Base-by-base conservation (phyloP, 108 stramenopile genomes). In the Skeletonema menzelii region DNA sequence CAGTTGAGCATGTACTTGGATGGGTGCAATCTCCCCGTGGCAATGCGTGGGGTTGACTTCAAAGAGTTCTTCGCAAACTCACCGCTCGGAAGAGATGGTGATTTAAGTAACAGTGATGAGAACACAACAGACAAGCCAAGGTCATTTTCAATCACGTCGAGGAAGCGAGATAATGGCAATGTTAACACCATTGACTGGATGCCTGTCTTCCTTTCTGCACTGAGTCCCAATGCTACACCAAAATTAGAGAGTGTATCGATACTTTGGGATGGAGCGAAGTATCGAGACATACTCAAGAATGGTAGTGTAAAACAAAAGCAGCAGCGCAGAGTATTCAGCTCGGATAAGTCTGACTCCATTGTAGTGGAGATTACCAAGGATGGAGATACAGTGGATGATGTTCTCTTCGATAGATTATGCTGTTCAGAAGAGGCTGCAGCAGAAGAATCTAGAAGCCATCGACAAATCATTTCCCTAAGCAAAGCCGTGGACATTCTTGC, bases 241-340 rank as follows among this genome's bases (percentile, higher is more conserved):
- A 60, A 37, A 38, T 53, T 84, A 20, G 30, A 58, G 8, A 56
- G 10, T 1, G 28, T 80, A 15, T 53, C 63, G 12, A 61, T 84
- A 8, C 59, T 84, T 49, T 84, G 75, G 56, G 83, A 84, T 60
- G 83, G 83, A 12, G 73, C 83, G 7, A 84, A 84, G 59, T 84
- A 66, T 58, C 60, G 67, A n/a, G 75, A 55, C 8, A 76, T 67
- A 17, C 59, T 47, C 55, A 66, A 59, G n/a, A 66, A 27, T 24
- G 11, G 22, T 22, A 53, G 24, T 22, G 26, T 38, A 55, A 26
- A 49, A 58, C 6, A 40, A 44, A 12, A 46, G 20, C 3, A 19
- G 0, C 44, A 59, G 27, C 58, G 27, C 60, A 69, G 17, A 59
- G 64, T 22, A 31, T 72, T 82, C 40, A 20, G 30, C 49, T 32